Evolutionary conservation across 1,284 basidiomycete genomes (phyloP), one percentile per base, ranked within the genome.

Genomic region (Puccinia coronata): DNA sequence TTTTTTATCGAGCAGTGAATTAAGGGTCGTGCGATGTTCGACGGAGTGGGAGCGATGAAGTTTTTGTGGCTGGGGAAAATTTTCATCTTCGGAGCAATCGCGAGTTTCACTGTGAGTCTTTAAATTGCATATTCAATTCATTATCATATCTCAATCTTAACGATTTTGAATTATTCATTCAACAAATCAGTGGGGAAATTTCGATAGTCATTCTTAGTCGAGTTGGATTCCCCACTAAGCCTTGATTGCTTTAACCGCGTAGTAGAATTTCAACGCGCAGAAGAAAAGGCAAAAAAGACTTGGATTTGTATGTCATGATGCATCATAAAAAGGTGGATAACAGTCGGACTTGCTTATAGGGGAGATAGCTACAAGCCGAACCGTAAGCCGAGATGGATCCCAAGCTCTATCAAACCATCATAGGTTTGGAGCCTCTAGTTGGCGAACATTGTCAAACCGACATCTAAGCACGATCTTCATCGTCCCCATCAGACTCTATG

Each of bases 401-500:
- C 4, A 67, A 77, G 34, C 75, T 77, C 14, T 77, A 65, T 49
- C 61, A 49, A 31, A 25, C 18, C 16, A 77, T 77, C 61, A 77
- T 77, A 6, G 43, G 39, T 14, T 28, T 43, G 14, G 75, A 77
- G n/a, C 75, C 75, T 49, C 34, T 77, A 9, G 49, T 65, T 3
- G 75, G 75, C 12, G 75, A 77, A n/a, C 75, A 77, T 39, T 77
- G 75, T 59, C 75, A 77, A 67, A 77, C 75, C 2, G 75, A 77
- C 28, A 67, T 77, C 28, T 77, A 77, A 31, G 75, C 75, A 31
- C 61, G 75, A 39, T 77, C 75, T n/a, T 77, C 75, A 47, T 77
- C 75, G 11, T 77, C 75, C 34, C 39, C 36, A 39, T 67, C 61
- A 28, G 61, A 61, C 12, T 77, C 75, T 28, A 36, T 43, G n/a